phyloP scores from a whole-genome alignment of 2,329 filamentous ascomycete genomes.

The Metarhizium robertsii region DNA sequence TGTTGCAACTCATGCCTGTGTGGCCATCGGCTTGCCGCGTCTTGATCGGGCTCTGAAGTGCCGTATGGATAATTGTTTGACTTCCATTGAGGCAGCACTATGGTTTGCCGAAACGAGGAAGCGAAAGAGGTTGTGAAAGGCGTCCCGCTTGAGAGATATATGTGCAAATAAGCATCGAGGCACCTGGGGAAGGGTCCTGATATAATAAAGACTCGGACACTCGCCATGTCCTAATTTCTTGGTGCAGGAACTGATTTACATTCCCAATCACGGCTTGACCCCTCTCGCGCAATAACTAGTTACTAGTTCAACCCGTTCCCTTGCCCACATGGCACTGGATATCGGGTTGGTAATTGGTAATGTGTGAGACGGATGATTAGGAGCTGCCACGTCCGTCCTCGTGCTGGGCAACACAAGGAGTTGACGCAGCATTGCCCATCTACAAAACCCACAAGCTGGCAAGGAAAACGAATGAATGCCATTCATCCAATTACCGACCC shows the following conservation, averaged over 20 bases:
- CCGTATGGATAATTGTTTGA: background rate
- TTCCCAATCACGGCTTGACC: background rate
- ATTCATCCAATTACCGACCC: slow-evolving; percentile 15
- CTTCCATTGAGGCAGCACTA: background rate
- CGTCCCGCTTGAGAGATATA: background rate
- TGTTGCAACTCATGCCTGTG: background rate
- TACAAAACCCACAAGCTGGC: background rate
- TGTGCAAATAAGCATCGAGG: background rate
- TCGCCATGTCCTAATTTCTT: background rate
- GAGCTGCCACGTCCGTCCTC: background rate
- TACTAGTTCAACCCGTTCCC: background rate
- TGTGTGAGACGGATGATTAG: background rate
- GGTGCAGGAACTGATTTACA: background rate
- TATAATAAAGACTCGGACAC: background rate
- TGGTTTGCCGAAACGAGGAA: too few relatives aligned
- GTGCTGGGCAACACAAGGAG: background rate
- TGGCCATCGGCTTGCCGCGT: background rate
- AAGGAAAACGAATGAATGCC: background rate
- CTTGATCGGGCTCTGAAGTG: background rate
- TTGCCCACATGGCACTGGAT: background rate
- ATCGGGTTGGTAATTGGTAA: background rate
- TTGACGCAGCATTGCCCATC: background rate
- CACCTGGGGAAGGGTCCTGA: background rate
- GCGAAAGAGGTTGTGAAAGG: too few relatives aligned
- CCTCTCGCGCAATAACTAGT: background rate